Percentiles rank a stretch among this genome's conserved stretches.
phyloP scores from a whole-genome alignment of 2,329 filamentous ascomycete species.

The Penicillium rolfsii region DNA sequence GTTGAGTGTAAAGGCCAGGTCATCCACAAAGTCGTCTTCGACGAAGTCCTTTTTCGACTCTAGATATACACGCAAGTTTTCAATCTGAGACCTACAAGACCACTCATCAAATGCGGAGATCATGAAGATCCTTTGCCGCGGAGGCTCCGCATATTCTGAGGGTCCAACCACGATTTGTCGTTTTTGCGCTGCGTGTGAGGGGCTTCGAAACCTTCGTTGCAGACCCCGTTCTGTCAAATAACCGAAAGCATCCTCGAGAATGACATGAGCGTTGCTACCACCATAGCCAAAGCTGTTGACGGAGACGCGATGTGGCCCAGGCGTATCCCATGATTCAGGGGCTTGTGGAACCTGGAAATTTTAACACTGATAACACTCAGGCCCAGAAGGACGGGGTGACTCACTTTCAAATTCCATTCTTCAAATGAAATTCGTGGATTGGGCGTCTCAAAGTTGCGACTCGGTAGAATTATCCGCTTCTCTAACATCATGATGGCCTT shows the following conservation, averaged over 20 bases:
- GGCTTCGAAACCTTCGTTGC: not conserved
- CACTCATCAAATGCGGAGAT: constrained; percentile 31
- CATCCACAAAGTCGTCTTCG: constrained; percentile 19
- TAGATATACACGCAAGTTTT: constrained; percentile 17
- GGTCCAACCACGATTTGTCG: not conserved
- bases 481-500: constrained; percentile 39
- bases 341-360: not conserved
- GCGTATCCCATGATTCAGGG: not conserved
- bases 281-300: constrained; percentile 28
- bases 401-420: constrained; percentile 4
- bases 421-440: constrained; percentile 13
- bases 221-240: not conserved
- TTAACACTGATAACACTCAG: constrained; percentile 6
- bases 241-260: constrained; percentile 19
- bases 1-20: constrained; percentile 31
- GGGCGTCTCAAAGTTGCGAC: constrained; percentile 39
- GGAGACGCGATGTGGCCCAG: not conserved
- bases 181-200: not conserved
- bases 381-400: not conserved
- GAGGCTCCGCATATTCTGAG: not conserved
- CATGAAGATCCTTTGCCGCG: constrained; percentile 21
- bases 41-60: not conserved
- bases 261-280: constrained; percentile 27
- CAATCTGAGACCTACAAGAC: constrained; percentile 21
- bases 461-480: constrained; percentile 45